phyloP scores from a whole-genome alignment of 345 rosid genomes.

The Reutealis trisperma region DNA sequence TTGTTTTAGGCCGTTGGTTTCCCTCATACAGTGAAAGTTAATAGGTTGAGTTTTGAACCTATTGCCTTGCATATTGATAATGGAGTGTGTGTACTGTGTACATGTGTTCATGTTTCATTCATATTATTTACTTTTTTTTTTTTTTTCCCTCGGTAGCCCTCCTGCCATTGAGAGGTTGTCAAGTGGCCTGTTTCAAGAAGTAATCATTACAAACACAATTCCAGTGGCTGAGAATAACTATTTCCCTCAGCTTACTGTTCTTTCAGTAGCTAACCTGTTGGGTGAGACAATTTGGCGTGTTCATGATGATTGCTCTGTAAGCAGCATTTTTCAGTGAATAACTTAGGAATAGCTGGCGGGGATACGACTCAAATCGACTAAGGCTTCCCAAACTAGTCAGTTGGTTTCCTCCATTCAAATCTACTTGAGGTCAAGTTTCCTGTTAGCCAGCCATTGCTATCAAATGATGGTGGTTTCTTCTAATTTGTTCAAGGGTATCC shows the following conservation, averaged over 20 bases:
- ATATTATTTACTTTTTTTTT: neutral
- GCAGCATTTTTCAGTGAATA: slow-evolving; percentile 37
- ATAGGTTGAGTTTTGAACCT: neutral
- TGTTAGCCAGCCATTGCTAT: neutral
- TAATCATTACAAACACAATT: slow-evolving; percentile 89
- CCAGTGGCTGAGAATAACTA: slow-evolving; percentile 80
- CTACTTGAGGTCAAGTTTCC: neutral
- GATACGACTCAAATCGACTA: neutral
- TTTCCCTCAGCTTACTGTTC: slow-evolving; percentile 84
- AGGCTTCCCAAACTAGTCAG: neutral
- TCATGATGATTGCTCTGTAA: slow-evolving; percentile 87
- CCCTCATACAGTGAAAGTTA: neutral
- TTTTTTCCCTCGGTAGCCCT: slow-evolving; percentile 58
- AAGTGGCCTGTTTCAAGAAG: slow-evolving; percentile 91
- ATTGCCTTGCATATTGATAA: neutral
- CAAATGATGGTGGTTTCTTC: neutral
- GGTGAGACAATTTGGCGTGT: slow-evolving; percentile 97
- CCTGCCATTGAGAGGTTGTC: slow-evolving; percentile 94
- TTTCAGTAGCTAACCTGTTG: slow-evolving; percentile 89
- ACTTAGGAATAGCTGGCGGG: neutral
- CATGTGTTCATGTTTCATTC: neutral
- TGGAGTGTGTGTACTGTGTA: neutral
- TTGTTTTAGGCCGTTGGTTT: no score
- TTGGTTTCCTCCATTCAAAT: neutral
- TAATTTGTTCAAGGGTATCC: neutral